phyloP scores from a whole-genome alignment of 805 yeast genomes.

The Monosporozyma aerobia region DNA sequence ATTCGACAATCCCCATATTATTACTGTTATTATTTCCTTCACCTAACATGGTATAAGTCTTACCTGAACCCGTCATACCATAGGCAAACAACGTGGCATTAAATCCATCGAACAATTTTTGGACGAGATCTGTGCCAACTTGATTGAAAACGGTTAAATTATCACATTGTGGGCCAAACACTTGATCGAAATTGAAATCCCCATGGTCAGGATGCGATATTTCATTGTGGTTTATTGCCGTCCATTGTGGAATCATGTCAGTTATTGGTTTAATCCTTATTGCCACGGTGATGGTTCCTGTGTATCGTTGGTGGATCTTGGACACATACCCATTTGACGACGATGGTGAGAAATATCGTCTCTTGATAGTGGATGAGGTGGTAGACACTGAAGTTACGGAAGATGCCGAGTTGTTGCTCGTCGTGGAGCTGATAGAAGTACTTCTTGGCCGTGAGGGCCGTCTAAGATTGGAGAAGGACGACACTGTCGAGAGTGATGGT shows the following conservation, averaged over 20 bases:
- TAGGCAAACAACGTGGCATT: conserved; percentile 89
- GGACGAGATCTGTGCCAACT: conserved; percentile 45
- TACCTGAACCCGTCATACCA: conserved; percentile 93
- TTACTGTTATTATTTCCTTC: conserved; percentile 11
- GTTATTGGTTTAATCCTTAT: conserved; percentile 2
- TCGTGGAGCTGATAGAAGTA: background rate
- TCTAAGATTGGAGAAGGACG: conserved; percentile 1
- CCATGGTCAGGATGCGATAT: conserved; percentile 53
- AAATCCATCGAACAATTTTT: conserved; percentile 57
- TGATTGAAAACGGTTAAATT: conserved; percentile 54
- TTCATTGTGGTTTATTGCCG: conserved; percentile 20
- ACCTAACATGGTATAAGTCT: conserved; percentile 83
- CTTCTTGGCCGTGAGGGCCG: conserved; percentile 1
- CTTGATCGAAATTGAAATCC: conserved; percentile 68
- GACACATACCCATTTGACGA: background rate
- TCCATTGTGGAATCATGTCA: conserved; percentile 11
- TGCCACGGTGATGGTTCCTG: conserved; percentile 3
- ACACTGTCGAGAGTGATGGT: background rate
- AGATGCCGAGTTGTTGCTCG: conserved; percentile 1
- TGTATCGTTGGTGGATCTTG: background rate
- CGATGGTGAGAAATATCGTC: background rate
- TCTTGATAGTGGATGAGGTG: background rate
- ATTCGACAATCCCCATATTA: conserved; percentile 52
- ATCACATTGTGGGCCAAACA: conserved; percentile 49
- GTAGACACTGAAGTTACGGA: background rate